These are phyloP conservation scores for Ustilago hordei DNA, from an alignment of 1,284 basidiomycete species.

Conservation along the genomic window DNA sequence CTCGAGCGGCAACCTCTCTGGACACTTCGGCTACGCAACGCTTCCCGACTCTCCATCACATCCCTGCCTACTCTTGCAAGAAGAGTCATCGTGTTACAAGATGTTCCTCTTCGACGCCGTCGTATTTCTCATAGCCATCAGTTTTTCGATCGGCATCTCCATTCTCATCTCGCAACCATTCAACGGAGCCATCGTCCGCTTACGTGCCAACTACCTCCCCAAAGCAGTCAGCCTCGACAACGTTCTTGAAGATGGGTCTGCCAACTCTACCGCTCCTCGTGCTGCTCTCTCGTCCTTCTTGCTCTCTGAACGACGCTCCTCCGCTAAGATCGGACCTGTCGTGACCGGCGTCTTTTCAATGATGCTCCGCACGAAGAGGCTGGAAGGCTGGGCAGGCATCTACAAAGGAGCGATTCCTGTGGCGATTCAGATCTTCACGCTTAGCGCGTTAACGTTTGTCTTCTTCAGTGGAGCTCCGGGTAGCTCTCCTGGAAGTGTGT, in stretches of 20 bases:
- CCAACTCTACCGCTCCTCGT: slow-evolving; percentile 29
- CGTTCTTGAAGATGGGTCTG: slow-evolving; percentile 63
- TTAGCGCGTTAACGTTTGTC: slow-evolving; percentile 52
- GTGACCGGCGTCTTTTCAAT: slow-evolving; percentile 62
- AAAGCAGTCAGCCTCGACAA: slow-evolving; percentile 66
- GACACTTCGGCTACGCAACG: neutral
- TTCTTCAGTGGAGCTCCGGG: slow-evolving; percentile 47
- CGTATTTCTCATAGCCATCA: slow-evolving; percentile 51
- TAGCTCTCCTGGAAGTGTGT: slow-evolving; percentile 49
- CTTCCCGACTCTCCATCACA: neutral
- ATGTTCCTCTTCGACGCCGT: slow-evolving; percentile 47
- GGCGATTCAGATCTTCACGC: slow-evolving; percentile 45
- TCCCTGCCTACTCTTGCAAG: neutral
- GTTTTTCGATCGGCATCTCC: slow-evolving; percentile 52
- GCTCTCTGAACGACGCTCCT: slow-evolving; percentile 49
- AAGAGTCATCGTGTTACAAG: neutral
- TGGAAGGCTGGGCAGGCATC: slow-evolving; percentile 67
- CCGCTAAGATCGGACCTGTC: slow-evolving; percentile 67
- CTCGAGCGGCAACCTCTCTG: neutral
- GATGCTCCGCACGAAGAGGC: slow-evolving; percentile 57
- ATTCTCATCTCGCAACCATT: slow-evolving; percentile 64
- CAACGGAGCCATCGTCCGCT: slow-evolving; percentile 61
- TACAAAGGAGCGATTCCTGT: slow-evolving; percentile 61
- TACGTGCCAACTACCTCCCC: slow-evolving; percentile 68
- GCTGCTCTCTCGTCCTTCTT: slow-evolving; percentile 53